A percentile compares a stretch with the other conserved stretches of the same genome.
phyloP scores from a whole-genome alignment of 768 basidiomycete genomes.

The Boletus patriciae region DNA sequence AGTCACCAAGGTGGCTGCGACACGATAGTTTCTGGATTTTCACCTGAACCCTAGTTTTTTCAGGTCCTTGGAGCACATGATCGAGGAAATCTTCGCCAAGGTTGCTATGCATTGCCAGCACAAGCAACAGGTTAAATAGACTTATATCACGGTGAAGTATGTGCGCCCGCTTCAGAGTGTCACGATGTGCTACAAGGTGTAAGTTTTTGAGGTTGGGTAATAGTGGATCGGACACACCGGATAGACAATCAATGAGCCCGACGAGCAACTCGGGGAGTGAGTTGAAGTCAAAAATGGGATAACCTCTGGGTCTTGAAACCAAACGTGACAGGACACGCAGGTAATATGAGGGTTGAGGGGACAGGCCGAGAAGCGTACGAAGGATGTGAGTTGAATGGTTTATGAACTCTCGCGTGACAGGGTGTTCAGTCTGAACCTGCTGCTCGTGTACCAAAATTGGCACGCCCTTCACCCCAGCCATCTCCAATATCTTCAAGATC shows the following conservation, averaged over 20 bases:
- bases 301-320: neutral
- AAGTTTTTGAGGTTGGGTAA: too few species aligned
- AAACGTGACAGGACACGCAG: neutral
- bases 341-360: too few species aligned
- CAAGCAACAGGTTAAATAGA: slow-evolving; percentile 2
- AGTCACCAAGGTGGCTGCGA: neutral
- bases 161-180: neutral
- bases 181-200: neutral
- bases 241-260: neutral
- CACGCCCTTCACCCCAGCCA: too few species aligned
- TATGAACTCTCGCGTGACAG: too few species aligned
- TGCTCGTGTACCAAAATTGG: too few species aligned
- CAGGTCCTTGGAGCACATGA: neutral
- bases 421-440: too few species aligned
- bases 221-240: too few species aligned
- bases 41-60: neutral
- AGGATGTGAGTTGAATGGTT: slow-evolving; percentile 2
- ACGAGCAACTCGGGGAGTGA: neutral
- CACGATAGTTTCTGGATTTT: neutral
- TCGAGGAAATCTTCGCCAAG: neutral
- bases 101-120: neutral
- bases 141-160: slow-evolving; percentile 7
- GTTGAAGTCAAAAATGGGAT: neutral
- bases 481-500: neutral
- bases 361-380: neutral